Percentiles rank a stretch among this genome's conserved stretches.
Evolutionary conservation across 106 monocot genomes (phyloP).

Genomic region (Acanthochlamys bracteata): DNA sequence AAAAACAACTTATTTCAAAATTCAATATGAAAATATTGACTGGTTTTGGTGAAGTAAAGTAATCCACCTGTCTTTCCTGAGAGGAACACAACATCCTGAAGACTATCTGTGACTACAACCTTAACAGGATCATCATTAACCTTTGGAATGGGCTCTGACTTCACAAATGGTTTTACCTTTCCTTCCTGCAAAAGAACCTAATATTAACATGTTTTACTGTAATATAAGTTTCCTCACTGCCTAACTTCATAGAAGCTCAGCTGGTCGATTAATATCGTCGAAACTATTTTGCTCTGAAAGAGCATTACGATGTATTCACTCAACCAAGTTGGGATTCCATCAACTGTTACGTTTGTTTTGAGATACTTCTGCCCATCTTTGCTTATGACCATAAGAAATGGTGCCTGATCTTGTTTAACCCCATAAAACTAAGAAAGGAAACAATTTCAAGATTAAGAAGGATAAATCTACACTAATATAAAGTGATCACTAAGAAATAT

Average conservation of each 20-base stretch:
- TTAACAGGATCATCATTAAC: slow-evolving; percentile 77
- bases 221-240: no score
- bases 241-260: no score
- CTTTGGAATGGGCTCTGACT: slow-evolving; percentile 84
- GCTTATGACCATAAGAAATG: slow-evolving; percentile 59
- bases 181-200: slow-evolving; percentile 82
- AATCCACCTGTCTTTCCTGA: slow-evolving; percentile 78
- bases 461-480: neutral
- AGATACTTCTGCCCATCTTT: slow-evolving; percentile 58
- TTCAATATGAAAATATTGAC: neutral
- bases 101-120: slow-evolving; percentile 60
- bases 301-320: slow-evolving; percentile 62
- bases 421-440: slow-evolving; percentile 56
- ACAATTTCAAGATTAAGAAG: neutral
- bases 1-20: neutral
- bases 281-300: neutral
- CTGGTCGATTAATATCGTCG: no score
- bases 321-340: slow-evolving; percentile 58
- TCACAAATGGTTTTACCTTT: slow-evolving; percentile 42
- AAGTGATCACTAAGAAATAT: neutral
- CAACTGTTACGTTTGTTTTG: slow-evolving; percentile 55
- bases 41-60: no score
- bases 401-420: slow-evolving; percentile 57
- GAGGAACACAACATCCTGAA: slow-evolving; percentile 53
- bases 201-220: no score